phyloP scores from a whole-genome alignment of 306 rosid species.

The Fagus sylvatica region DNA sequence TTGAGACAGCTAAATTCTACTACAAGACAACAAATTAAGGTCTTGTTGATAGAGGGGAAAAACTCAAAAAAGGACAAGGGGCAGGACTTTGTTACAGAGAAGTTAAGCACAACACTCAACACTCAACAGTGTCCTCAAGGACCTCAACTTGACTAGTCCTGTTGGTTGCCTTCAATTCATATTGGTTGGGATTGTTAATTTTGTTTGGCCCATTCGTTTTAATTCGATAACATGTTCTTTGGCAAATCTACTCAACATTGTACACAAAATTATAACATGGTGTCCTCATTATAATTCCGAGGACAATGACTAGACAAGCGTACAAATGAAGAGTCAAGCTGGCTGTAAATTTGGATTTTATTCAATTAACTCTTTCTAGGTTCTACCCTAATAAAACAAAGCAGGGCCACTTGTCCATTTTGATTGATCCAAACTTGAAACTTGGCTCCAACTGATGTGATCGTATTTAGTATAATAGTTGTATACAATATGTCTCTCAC shows the following conservation, averaged over 20 bases:
- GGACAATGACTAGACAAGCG: constrained; percentile 37
- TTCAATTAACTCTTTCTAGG: not conserved
- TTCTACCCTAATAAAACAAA: too few relatives aligned
- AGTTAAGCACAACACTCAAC: constrained; percentile 7
- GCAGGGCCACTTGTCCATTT: too few relatives aligned
- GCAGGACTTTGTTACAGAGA: constrained; percentile 8
- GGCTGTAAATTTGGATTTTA: constrained; percentile 21
- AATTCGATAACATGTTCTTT: constrained; percentile 5
- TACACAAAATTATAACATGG: constrained; percentile 34
- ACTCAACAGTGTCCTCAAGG: constrained; percentile 4
- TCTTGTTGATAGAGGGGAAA: not conserved
- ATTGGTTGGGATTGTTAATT: not conserved
- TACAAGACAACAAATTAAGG: too few relatives aligned
- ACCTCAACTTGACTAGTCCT: constrained; percentile 5
- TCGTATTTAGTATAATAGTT: too few relatives aligned
- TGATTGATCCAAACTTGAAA: too few relatives aligned
- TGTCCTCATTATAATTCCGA: constrained; percentile 17
- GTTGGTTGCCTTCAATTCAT: constrained; percentile 3
- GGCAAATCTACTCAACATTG: constrained; percentile 30
- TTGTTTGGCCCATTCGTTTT: constrained; percentile 12
- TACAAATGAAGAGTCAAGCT: constrained; percentile 30
- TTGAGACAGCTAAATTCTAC: too few relatives aligned
- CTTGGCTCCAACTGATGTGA: too few relatives aligned
- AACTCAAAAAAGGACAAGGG: not conserved
- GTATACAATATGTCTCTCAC: too few relatives aligned